These are phyloP conservation scores for Phlebopus sp. DNA, from an alignment of 1,284 basidiomycete genomes.

Conservation along the genomic window DNA sequence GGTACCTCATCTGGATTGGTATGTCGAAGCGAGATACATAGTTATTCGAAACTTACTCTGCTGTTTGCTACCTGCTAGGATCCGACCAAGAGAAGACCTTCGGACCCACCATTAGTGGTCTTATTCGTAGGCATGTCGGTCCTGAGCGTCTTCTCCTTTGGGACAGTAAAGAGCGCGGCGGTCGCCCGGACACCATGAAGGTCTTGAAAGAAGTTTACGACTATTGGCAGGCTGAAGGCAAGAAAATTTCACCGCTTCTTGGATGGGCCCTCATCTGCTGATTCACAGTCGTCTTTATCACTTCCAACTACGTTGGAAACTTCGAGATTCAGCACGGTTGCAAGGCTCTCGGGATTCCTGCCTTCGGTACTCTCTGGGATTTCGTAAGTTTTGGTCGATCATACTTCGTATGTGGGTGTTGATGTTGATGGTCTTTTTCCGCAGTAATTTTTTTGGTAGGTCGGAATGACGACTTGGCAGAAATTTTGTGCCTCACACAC, in stretches of 20 bases:
- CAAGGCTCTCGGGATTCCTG: constrained; percentile 67
- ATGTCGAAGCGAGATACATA: constrained; percentile 17
- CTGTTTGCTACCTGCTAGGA: constrained; percentile 41
- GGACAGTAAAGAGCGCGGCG: constrained; percentile 68
- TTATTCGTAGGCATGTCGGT: constrained; percentile 64
- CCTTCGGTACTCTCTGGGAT: constrained; percentile 72
- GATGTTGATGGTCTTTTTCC: constrained; percentile 4
- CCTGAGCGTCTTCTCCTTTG: constrained; percentile 69
- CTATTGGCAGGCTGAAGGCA: constrained; percentile 70
- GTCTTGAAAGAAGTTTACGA: constrained; percentile 64
- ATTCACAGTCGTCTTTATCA: constrained; percentile 69
- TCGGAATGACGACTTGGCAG: neutral
- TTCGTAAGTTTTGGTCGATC: constrained; percentile 47
- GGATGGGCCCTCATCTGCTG: constrained; percentile 9
- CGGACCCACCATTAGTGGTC: constrained; percentile 67
- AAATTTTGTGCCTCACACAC: neutral
- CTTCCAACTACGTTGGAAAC: constrained; percentile 72
- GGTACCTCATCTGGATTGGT: constrained; percentile 81
- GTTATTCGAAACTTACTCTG: constrained; percentile 6
- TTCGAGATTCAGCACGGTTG: constrained; percentile 76
- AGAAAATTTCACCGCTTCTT: constrained; percentile 1
- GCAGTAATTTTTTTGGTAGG: constrained; percentile 21
- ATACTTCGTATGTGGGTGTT: neutral
- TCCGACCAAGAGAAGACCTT: constrained; percentile 78
- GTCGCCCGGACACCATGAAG: constrained; percentile 75